Percentiles rank a stretch among this genome's conserved stretches.
phyloP scores from a whole-genome alignment of 2,329 filamentous ascomycete species.

The Aureobasidium lini region DNA sequence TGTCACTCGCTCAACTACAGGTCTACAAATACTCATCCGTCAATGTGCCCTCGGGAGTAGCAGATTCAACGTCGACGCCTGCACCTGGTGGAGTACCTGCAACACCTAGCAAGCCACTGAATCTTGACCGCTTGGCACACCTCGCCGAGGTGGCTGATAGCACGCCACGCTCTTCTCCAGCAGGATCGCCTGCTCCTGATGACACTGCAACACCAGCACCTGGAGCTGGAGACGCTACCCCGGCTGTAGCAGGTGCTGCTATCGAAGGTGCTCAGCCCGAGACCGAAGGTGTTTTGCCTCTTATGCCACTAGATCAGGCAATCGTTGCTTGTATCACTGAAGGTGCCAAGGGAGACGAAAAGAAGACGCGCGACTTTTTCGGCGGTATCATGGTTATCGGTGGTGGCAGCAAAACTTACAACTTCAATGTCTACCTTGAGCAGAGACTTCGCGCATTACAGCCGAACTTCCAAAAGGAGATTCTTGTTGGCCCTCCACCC shows the following conservation, averaged over 20 bases:
- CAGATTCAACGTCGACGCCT: constrained; percentile 47
- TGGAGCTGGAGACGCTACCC: constrained; percentile 33
- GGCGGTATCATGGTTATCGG: constrained; percentile 87
- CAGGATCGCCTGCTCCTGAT: constrained; percentile 81
- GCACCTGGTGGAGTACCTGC: constrained; percentile 23
- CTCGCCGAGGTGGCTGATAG: constrained; percentile 58
- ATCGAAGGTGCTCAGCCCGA: constrained; percentile 37
- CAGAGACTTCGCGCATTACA: constrained; percentile 64
- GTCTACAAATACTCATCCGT: constrained; percentile 47
- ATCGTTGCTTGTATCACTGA: constrained; percentile 86
- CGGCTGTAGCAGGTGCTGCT: constrained; percentile 40
- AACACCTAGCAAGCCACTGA: constrained; percentile 24
- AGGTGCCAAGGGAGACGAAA: constrained; percentile 80
- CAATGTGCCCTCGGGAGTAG: constrained; percentile 29
- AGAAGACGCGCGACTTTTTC: constrained; percentile 83
- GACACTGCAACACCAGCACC: constrained; percentile 56
- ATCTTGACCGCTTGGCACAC: constrained; percentile 61
- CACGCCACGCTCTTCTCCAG: constrained; percentile 78
- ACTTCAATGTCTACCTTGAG: constrained; percentile 76
- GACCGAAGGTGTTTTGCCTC: constrained; percentile 65
- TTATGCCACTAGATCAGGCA: constrained; percentile 78
- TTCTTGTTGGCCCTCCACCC: constrained; percentile 63
- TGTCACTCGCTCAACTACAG: constrained; percentile 73
- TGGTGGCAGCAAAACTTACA: constrained; percentile 71
- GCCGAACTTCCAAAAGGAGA: constrained; percentile 57